A percentile compares a stretch with the other conserved stretches of the same genome.
These are phyloP conservation scores for Arthonia radiata DNA, from an alignment of 495 filamentous ascomycete genomes.

Conservation along the genomic window DNA sequence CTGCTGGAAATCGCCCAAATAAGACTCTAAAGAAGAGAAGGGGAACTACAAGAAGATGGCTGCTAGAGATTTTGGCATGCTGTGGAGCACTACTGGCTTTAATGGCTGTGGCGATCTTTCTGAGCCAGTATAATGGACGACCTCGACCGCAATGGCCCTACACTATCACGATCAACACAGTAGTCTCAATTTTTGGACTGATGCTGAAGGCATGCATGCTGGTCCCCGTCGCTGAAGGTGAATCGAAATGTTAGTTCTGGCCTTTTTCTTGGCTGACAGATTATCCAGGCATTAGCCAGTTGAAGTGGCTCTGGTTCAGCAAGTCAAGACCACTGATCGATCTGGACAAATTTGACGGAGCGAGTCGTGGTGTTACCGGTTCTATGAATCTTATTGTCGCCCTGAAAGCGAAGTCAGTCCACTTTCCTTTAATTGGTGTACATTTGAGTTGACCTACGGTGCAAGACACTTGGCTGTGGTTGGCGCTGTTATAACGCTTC, in stretches of 20 bases:
- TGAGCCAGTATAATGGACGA: conserved; percentile 6
- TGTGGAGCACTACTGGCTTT: too few species aligned
- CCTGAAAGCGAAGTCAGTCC: too few species aligned
- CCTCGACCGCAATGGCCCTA: conserved; percentile 11
- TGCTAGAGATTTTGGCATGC: too few species aligned
- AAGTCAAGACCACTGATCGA: conserved; percentile 5
- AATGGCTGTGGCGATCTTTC: too few species aligned
- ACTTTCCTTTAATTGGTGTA: too few species aligned
- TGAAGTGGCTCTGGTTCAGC: conserved; percentile 13
- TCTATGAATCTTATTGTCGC: too few species aligned
- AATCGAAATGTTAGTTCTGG: background rate
- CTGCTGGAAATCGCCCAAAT: too few species aligned
- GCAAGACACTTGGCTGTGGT: too few species aligned
- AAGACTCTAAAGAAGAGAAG: too few species aligned
- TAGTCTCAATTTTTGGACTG: conserved; percentile 9
- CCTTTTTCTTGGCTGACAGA: background rate
- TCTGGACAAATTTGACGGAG: conserved; percentile 5
- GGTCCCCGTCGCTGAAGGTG: conserved; percentile 4
- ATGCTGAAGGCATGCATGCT: conserved; percentile 10
- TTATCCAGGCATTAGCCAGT: conserved; percentile 7
- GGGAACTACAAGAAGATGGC: too few species aligned
- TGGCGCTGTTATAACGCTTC: too few species aligned
- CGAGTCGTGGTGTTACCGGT: conserved; percentile 5
- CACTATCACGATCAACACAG: conserved; percentile 9
- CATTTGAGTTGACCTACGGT: too few species aligned